Evolutionary conservation across 2,329 filamentous ascomycete genomes (phyloP).

Genomic region (Fusarium albidum): DNA sequence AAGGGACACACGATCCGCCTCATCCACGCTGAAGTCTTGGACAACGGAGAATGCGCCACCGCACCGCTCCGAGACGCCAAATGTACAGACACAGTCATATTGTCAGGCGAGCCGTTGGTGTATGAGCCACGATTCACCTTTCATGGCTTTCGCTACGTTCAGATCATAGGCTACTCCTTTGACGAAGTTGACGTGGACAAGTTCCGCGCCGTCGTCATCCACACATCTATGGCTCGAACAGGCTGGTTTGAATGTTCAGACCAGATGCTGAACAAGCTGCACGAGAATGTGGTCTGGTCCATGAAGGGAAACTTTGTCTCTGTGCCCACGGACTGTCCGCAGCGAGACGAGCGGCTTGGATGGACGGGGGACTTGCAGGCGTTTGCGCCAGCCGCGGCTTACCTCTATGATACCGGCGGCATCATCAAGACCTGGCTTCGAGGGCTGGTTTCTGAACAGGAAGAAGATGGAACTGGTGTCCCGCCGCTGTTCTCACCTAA

Average conservation of each 20-base stretch:
- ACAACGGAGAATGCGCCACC: slow-evolving; percentile 53
- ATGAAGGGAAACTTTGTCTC: slow-evolving; percentile 67
- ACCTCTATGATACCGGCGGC: slow-evolving; percentile 58
- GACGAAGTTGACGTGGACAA: slow-evolving; percentile 50
- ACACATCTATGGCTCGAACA: slow-evolving; percentile 61
- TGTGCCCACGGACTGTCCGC: slow-evolving; percentile 66
- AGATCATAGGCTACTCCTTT: slow-evolving; percentile 41
- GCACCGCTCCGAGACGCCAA: slow-evolving; percentile 54
- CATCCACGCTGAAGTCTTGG: slow-evolving; percentile 63
- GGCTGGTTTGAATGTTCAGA: slow-evolving; percentile 63
- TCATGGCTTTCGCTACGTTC: slow-evolving; percentile 63
- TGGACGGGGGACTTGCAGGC: slow-evolving; percentile 62
- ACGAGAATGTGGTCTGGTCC: slow-evolving; percentile 63
- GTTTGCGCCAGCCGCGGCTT: slow-evolving; percentile 60
- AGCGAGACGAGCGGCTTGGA: slow-evolving; percentile 62
- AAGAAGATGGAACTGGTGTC: slow-evolving; percentile 19
- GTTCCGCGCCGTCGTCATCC: slow-evolving; percentile 48
- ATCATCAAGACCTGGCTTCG: slow-evolving; percentile 52
- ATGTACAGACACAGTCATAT: slow-evolving; percentile 57
- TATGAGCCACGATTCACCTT: slow-evolving; percentile 60
- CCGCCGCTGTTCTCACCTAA: slow-evolving; percentile 37
- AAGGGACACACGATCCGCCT: slow-evolving; percentile 53
- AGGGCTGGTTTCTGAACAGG: slow-evolving; percentile 31
- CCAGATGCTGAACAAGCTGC: slow-evolving; percentile 59
- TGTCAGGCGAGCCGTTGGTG: slow-evolving; percentile 8